These are phyloP conservation scores for Cudoniella acicularis DNA, from an alignment of 495 filamentous ascomycete species.

Conservation along the genomic window DNA sequence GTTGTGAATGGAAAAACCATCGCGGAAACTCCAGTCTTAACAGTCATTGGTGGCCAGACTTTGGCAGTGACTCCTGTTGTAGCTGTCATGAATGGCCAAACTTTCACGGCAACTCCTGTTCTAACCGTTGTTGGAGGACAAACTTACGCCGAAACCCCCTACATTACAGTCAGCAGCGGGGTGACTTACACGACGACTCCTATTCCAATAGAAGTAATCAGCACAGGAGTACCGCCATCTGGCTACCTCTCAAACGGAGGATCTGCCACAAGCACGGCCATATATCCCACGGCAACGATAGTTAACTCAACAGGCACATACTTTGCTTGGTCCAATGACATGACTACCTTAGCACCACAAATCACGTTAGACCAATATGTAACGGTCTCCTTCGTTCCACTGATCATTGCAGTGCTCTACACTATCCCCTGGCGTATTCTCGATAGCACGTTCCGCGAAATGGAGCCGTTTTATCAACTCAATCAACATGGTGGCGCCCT, in stretches of 20 bases:
- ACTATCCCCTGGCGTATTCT: slow-evolving; percentile 14
- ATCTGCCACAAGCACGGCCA: not conserved
- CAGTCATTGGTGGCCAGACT: not conserved
- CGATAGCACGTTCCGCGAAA: slow-evolving; percentile 9
- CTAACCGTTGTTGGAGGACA: not conserved
- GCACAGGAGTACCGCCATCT: not conserved
- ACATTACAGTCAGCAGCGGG: not conserved
- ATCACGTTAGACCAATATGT: slow-evolving; percentile 12
- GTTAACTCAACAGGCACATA: slow-evolving; percentile 16
- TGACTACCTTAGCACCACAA: not conserved
- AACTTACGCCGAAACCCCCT: not conserved
- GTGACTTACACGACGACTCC: not conserved
- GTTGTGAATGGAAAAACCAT: not conserved
- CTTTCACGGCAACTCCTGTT: not conserved
- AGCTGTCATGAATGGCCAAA: not conserved
- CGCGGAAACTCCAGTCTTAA: not conserved
- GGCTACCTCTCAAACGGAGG: not conserved
- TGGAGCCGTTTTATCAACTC: slow-evolving; percentile 19
- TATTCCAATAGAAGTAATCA: not conserved
- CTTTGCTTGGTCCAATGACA: slow-evolving; percentile 3
- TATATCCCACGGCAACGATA: not conserved
- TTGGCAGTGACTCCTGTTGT: not conserved
- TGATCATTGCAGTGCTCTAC: slow-evolving; percentile 10
- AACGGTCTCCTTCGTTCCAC: slow-evolving; percentile 6
- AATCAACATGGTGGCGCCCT: not conserved